Conservation (phyloP, 371 early-diverging fungal species). For the Mucor plumbeus region DNA sequence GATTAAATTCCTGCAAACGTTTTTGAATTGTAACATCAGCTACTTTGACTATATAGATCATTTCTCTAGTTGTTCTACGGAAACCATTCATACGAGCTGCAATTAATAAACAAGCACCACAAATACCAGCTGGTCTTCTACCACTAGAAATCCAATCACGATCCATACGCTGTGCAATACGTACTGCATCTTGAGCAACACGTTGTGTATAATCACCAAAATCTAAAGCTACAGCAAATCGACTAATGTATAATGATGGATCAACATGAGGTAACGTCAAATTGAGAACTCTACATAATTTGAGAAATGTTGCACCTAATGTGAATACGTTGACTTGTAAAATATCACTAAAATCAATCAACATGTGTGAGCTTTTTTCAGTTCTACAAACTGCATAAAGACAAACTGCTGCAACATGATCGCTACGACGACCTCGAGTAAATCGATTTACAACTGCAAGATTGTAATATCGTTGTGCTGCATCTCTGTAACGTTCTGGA, state of each 20-base stretch:
- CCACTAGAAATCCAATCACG: constrained; percentile 99
- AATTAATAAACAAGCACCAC: constrained; percentile 96
- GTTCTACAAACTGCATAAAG: constrained; percentile 96
- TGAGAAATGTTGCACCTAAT: constrained; percentile 93
- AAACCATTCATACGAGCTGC: constrained; percentile 97
- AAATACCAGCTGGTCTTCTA: constrained; percentile 98
- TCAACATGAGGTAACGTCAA: constrained; percentile 91
- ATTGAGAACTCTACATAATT: constrained; percentile 78
- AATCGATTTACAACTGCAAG: constrained; percentile 92
- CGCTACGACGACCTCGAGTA: constrained; percentile 89
- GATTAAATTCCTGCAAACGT: constrained; percentile 87
- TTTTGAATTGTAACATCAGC: constrained; percentile 90
- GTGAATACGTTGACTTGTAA: constrained; percentile 91
- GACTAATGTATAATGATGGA: constrained; percentile 94
- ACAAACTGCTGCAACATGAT: constrained; percentile 94
- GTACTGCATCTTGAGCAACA: constrained; percentile 85
- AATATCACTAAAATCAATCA: constrained; percentile 98
- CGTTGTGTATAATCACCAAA: constrained; percentile 89
- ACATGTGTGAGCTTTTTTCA: constrained; percentile 92
- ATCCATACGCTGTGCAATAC: constrained; percentile 95
- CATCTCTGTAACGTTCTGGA: constrained; percentile 81
- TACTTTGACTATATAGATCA: constrained; percentile 94
- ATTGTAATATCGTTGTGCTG: constrained; percentile 93
- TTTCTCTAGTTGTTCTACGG: constrained; percentile 84
- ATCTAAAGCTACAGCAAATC: constrained; percentile 93